These are phyloP conservation scores for Boletellus ananas DNA, from an alignment of 768 basidiomycete species.

Conservation along the genomic window DNA sequence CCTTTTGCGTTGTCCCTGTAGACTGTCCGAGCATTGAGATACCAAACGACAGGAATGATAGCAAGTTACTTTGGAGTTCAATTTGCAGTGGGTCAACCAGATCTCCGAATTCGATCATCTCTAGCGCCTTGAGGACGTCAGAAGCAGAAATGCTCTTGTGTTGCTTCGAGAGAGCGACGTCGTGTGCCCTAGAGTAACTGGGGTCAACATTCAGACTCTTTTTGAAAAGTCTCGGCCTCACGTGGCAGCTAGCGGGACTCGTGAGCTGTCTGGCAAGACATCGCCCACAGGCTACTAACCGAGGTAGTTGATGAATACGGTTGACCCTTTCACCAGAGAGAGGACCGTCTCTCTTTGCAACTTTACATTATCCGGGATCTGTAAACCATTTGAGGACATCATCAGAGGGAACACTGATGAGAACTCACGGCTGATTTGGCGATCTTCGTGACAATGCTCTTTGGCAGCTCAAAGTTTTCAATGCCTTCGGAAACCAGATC, in stretches of 20 bases:
- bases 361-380: conserved; percentile 85
- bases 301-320: conserved; percentile 93
- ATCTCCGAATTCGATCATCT: conserved; percentile 73
- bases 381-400: neutral
- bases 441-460: conserved; percentile 75
- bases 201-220: conserved; percentile 4
- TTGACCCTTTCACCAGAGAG: conserved; percentile 83
- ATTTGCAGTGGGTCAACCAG: conserved; percentile 57
- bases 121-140: conserved; percentile 85
- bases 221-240: conserved; percentile 23
- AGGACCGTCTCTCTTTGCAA: conserved; percentile 86
- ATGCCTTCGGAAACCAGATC: conserved; percentile 80
- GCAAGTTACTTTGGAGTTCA: conserved; percentile 56
- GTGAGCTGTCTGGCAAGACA: neutral
- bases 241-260: conserved; percentile 39
- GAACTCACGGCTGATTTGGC: conserved; percentile 77
- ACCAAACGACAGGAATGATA: neutral
- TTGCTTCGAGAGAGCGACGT: conserved; percentile 77
- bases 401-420: neutral
- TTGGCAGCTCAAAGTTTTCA: conserved; percentile 86
- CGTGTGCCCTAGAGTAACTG: conserved; percentile 63
- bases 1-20: conserved; percentile 63
- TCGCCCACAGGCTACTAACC: conserved; percentile 42
- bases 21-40: conserved; percentile 36
- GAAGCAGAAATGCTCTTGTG: conserved; percentile 88